Evolutionary conservation across 2,329 filamentous ascomycete species (phyloP), one percentile per base, ranked within the genome.

Genomic region (Calonectria crousiana): DNA sequence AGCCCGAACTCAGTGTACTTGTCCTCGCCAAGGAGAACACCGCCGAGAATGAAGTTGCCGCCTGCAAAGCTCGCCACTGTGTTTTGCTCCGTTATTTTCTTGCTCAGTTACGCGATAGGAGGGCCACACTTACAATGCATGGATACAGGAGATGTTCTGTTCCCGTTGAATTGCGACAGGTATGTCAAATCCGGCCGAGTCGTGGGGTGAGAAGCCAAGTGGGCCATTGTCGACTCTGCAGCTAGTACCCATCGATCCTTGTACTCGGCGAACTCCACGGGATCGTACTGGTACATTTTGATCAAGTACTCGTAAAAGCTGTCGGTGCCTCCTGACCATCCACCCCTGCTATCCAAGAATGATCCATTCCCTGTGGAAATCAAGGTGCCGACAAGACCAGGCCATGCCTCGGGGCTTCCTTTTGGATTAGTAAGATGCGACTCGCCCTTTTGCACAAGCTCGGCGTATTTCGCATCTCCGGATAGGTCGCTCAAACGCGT

Each of bases 291-390:
- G 30, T 62, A 62, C 56, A 62, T 62, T 26, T 62, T 62, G 13
- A 62, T 62, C 56, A 62, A 38, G 56, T 62, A 62, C 18, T 62
- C 56, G 34, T 62, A 62, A 23, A 62, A 62, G 34, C 56, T 62
- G 34, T 62, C 56, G 0, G 56, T 62, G 23, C 36, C 23, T 28
- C 56, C 56, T 9, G 56, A 62, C 56, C 56, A 62, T 10, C 56
- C 56, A 3, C 56, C 56, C 4, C 56, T 36, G 23, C 56, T 62
- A 2, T 62, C 56, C 4, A 62, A 14, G n/a, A 62, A 62, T 20
- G 56, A 62, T 14, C 56, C 56, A 20, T 62, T 62, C 8, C 23
- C 16, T 4, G 36, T 38, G 2, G 56, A 41, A 20, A 62, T 26
- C 10, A 30, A 13, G 14, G 36, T 41, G 8, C 56, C 56, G 6